These are phyloP conservation scores for Yamadazyma olivae DNA, from an alignment of 805 yeast species.

Conservation along the genomic window DNA sequence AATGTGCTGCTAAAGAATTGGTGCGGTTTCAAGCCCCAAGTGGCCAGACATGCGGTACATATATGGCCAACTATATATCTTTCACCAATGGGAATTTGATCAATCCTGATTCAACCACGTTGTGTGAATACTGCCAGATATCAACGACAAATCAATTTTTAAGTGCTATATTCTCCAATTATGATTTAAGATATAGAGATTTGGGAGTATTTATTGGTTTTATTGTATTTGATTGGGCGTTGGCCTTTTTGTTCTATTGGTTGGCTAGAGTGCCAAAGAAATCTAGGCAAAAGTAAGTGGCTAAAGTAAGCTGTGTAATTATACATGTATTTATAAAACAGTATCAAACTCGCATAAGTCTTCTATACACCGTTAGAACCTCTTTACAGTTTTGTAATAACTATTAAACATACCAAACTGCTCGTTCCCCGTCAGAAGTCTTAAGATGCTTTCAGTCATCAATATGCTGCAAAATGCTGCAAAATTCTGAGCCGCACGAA, in stretches of 20 bases:
- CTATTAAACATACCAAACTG: too few species aligned
- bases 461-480: too few species aligned
- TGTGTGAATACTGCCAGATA: conserved; percentile 62
- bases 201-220: conserved; percentile 49
- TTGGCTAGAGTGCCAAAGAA: conserved; percentile 74
- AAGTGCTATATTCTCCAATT: conserved; percentile 39
- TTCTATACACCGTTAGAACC: too few species aligned
- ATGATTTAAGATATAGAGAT: conserved; percentile 61
- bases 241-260: conserved; percentile 48
- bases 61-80: conserved; percentile 21
- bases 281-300: conserved; percentile 6
- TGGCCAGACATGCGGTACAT: conserved; percentile 31
- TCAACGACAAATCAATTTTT: conserved; percentile 59
- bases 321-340: too few species aligned
- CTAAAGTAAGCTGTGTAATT: too few species aligned
- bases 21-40: conserved; percentile 17
- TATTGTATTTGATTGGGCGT: conserved; percentile 31
- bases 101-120: conserved; percentile 41
- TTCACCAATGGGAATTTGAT: conserved; percentile 46
- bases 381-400: too few species aligned
- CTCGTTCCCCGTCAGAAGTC: too few species aligned
- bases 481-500: too few species aligned
- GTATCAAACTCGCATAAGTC: too few species aligned
- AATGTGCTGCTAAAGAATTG: conserved; percentile 23
- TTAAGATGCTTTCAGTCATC: too few species aligned